phyloP scores from a whole-genome alignment of 1,139 yeast genomes.

The Hemisphaericaspora xylanilytica region DNA sequence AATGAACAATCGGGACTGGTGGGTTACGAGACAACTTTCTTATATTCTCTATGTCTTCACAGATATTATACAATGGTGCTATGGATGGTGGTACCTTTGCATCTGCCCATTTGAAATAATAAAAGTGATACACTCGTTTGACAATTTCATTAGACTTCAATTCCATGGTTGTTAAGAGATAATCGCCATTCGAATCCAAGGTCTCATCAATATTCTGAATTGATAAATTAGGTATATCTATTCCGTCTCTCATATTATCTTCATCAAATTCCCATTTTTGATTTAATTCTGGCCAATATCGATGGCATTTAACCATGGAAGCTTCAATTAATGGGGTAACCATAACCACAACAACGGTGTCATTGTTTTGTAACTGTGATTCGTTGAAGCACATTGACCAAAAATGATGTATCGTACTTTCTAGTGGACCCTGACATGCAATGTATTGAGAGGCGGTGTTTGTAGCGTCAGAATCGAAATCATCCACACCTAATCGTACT shows the following conservation, averaged over 20 bases:
- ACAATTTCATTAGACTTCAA: slow-evolving; percentile 20
- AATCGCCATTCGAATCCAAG: slow-evolving; percentile 23
- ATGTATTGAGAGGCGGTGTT: slow-evolving; percentile 28
- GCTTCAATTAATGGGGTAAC: slow-evolving; percentile 75
- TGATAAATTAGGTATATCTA: slow-evolving; percentile 23
- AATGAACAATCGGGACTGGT: slow-evolving; percentile 55
- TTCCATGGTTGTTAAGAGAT: slow-evolving; percentile 28
- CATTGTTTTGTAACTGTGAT: slow-evolving; percentile 32
- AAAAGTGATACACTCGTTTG: slow-evolving; percentile 50
- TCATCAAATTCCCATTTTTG: slow-evolving; percentile 21
- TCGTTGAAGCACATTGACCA: slow-evolving; percentile 80
- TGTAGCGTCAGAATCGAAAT: neutral
- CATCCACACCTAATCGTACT: slow-evolving; percentile 15
- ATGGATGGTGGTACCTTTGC: slow-evolving; percentile 45
- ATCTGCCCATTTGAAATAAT: slow-evolving; percentile 60
- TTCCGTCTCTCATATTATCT: slow-evolving; percentile 21
- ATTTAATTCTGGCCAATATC: slow-evolving; percentile 64
- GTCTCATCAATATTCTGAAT: slow-evolving; percentile 21
- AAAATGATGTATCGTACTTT: slow-evolving; percentile 61
- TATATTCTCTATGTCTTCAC: slow-evolving; percentile 22
- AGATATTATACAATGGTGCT: slow-evolving; percentile 35
- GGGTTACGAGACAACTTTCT: slow-evolving; percentile 9
- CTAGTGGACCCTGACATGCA: slow-evolving; percentile 62
- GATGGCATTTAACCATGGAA: slow-evolving; percentile 60
- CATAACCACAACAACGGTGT: slow-evolving; percentile 69